phyloP scores from a whole-genome alignment of 2,329 filamentous ascomycete genomes.

The Venturia asperata region DNA sequence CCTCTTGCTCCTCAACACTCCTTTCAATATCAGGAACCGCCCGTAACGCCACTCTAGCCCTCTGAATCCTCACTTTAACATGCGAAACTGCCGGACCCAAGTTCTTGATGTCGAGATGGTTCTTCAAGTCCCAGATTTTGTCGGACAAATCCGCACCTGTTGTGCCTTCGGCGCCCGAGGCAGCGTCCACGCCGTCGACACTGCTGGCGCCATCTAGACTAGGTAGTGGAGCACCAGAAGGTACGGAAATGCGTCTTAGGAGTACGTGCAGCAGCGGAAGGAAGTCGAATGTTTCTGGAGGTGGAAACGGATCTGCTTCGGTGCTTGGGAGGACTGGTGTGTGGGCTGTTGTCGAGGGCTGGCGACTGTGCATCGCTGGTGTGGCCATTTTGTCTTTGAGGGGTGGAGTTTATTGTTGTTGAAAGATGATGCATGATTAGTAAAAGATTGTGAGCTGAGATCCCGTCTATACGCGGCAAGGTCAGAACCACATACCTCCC shows the following conservation, averaged over 20 bases:
- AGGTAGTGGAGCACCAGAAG: constrained; percentile 34
- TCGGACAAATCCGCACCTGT: constrained; percentile 23
- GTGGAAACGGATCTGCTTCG: constrained; percentile 48
- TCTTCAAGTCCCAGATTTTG: not conserved
- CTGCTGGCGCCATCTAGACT: constrained; percentile 25
- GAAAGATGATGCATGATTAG: not conserved
- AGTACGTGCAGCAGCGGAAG: constrained; percentile 74
- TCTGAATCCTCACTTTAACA: constrained; percentile 76
- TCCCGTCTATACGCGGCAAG: not conserved
- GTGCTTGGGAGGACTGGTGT: constrained; percentile 34
- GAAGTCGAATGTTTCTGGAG: constrained; percentile 77
- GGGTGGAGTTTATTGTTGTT: not conserved
- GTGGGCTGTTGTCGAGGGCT: constrained; percentile 15
- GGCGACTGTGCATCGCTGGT: constrained; percentile 5
- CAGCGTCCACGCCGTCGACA: constrained; percentile 25
- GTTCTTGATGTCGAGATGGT: constrained; percentile 59
- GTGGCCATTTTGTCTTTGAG: constrained; percentile 1
- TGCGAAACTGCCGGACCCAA: constrained; percentile 69
- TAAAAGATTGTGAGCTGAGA: not conserved
- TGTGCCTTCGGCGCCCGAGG: constrained; percentile 15
- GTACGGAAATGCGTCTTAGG: constrained; percentile 62
- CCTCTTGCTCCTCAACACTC: constrained; percentile 59
- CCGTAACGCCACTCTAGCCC: constrained; percentile 60
- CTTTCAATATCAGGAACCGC: constrained; percentile 64
- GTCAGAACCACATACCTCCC: no score